phyloP scores from a whole-genome alignment of 1,139 yeast species.

The Zygoascus hellenicus region DNA sequence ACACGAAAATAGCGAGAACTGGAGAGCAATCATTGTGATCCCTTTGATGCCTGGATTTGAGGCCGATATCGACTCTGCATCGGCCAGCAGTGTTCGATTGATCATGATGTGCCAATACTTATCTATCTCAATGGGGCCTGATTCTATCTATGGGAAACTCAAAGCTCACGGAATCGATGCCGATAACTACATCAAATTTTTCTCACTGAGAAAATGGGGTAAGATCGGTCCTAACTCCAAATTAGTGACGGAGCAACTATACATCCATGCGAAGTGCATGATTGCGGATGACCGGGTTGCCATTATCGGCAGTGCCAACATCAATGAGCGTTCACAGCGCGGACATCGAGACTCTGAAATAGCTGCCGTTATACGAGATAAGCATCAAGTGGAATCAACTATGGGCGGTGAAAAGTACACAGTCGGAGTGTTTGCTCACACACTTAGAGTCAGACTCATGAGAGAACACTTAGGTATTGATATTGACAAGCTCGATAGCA shows the following conservation, averaged over 20 bases:
- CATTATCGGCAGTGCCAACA: slow-evolving; percentile 93
- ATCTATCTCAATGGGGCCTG: slow-evolving; percentile 85
- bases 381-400: slow-evolving; percentile 60
- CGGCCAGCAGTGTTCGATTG: slow-evolving; percentile 88
- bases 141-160: slow-evolving; percentile 83
- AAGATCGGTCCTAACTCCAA: slow-evolving; percentile 71
- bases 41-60: slow-evolving; percentile 99
- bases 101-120: slow-evolving; percentile 96
- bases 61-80: slow-evolving; percentile 87
- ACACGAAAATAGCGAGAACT: slow-evolving; percentile 62
- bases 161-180: slow-evolving; percentile 74
- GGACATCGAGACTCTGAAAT: slow-evolving; percentile 93
- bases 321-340: slow-evolving; percentile 91
- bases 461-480: slow-evolving; percentile 94
- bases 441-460: slow-evolving; percentile 85
- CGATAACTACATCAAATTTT: slow-evolving; percentile 85
- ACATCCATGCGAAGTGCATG: slow-evolving; percentile 88
- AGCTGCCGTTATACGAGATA: slow-evolving; percentile 82
- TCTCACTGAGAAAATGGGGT: slow-evolving; percentile 93
- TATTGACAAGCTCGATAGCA: slow-evolving; percentile 78
- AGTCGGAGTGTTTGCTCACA: slow-evolving; percentile 87
- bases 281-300: slow-evolving; percentile 93
- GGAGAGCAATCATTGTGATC: slow-evolving; percentile 89
- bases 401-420: slow-evolving; percentile 80
- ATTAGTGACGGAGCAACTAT: slow-evolving; percentile 83